Conservation (phyloP, 129 eudicot genomes). For the carrot (Daucus carota) region DNA sequence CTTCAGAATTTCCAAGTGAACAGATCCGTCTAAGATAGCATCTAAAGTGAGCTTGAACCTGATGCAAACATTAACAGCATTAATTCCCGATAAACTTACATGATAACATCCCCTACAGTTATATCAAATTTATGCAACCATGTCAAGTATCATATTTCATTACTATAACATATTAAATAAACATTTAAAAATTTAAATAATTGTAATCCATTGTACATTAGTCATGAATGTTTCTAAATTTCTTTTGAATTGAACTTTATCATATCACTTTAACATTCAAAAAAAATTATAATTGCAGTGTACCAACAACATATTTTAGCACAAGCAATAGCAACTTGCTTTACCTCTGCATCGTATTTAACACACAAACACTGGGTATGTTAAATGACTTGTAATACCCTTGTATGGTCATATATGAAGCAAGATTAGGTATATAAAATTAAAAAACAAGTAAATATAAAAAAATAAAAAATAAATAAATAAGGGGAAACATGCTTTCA, state of each 20-base stretch:
- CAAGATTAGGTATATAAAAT: background rate
- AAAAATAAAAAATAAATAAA: background rate
- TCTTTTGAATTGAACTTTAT: background rate
- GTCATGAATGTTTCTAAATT: background rate
- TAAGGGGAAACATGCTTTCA: background rate
- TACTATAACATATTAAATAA: background rate
- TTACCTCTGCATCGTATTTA: background rate
- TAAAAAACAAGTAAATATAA: background rate
- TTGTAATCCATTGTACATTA: background rate
- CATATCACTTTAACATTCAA: background rate
- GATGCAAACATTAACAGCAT: background rate
- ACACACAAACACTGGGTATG: background rate
- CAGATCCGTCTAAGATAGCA: constrained; percentile 52
- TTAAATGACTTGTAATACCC: background rate
- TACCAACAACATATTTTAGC: background rate
- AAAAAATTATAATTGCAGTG: background rate
- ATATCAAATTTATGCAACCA: background rate
- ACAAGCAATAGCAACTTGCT: background rate
- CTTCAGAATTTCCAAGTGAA: constrained; percentile 75
- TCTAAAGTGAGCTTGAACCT: constrained; percentile 59
- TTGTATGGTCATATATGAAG: background rate
- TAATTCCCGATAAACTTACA: background rate
- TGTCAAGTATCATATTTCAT: background rate
- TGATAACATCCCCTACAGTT: background rate
- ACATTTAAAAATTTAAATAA: background rate